Conservation (phyloP, 2,329 filamentous ascomycete genomes). For the Colletotrichum magnum region DNA sequence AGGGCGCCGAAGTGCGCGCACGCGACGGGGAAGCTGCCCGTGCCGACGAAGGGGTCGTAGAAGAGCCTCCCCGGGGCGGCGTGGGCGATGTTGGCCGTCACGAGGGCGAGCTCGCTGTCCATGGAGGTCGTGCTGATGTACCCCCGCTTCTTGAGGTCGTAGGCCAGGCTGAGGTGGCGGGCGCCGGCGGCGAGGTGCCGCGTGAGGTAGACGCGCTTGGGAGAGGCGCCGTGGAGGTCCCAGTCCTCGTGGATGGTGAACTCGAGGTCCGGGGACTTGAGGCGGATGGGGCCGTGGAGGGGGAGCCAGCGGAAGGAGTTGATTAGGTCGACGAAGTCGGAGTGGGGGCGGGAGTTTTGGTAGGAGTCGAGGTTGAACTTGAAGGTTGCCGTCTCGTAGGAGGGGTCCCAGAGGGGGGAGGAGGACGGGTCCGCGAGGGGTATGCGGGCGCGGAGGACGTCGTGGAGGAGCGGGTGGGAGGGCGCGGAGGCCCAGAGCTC, state of each 20-base stretch:
- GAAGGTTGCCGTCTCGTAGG: slow-evolving; percentile 78
- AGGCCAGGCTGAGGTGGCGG: slow-evolving; percentile 77
- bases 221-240: slow-evolving; percentile 66
- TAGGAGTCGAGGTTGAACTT: slow-evolving; percentile 89
- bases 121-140: slow-evolving; percentile 98
- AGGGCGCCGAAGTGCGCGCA: slow-evolving; percentile 91
- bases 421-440: not conserved
- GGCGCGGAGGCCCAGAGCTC: slow-evolving; percentile 87
- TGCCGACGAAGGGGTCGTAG: slow-evolving; percentile 96
- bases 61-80: slow-evolving; percentile 87
- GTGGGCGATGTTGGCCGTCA: slow-evolving; percentile 92
- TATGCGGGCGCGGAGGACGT: slow-evolving; percentile 71
- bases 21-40: slow-evolving; percentile 91
- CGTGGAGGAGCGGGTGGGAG: slow-evolving; percentile 78
- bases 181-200: slow-evolving; percentile 77
- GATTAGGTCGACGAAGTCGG: slow-evolving; percentile 80
- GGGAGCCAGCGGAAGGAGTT: slow-evolving; percentile 84
- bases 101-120: slow-evolving; percentile 92
- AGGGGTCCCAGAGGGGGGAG: slow-evolving; percentile 72
- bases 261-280: slow-evolving; percentile 80
- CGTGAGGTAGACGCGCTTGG: slow-evolving; percentile 74
- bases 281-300: slow-evolving; percentile 82
- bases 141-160: slow-evolving; percentile 91
- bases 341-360: slow-evolving; percentile 76
- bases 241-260: slow-evolving; percentile 91